A percentile compares a stretch with the other conserved stretches of the same genome.
Conservation (phyloP, 2,329 filamentous ascomycete genomes). For the Rhinocladiella similis region DNA sequence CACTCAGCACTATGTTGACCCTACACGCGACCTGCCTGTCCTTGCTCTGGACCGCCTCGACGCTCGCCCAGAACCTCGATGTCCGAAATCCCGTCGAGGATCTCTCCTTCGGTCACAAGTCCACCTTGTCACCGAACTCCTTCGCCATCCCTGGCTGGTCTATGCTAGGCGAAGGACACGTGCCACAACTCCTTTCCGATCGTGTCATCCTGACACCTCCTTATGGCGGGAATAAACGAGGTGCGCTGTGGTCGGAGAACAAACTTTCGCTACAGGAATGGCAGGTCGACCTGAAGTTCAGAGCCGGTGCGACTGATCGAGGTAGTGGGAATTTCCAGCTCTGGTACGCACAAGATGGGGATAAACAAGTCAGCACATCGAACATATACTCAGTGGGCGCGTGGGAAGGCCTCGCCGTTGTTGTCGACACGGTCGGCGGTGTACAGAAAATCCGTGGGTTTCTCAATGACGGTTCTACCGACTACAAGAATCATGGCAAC, state of each 20-base stretch:
- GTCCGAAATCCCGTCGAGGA: slow-evolving; percentile 25
- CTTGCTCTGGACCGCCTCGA: slow-evolving; percentile 14
- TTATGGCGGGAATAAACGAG: slow-evolving; percentile 79
- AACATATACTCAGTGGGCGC: slow-evolving; percentile 81
- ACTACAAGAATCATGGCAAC: slow-evolving; percentile 73
- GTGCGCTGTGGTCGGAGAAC: slow-evolving; percentile 75
- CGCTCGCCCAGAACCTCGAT: slow-evolving; percentile 13
- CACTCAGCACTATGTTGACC: slow-evolving; percentile 15
- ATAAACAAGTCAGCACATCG: slow-evolving; percentile 63
- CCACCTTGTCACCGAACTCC: slow-evolving; percentile 61
- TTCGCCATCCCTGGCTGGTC: slow-evolving; percentile 58
- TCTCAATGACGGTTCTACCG: slow-evolving; percentile 82
- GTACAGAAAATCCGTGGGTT: slow-evolving; percentile 81
- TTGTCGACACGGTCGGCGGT: slow-evolving; percentile 81
- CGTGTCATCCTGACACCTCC: slow-evolving; percentile 89
- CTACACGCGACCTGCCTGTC: slow-evolving; percentile 6
- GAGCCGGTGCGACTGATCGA: slow-evolving; percentile 80
- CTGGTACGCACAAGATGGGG: slow-evolving; percentile 78
- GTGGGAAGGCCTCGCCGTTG: slow-evolving; percentile 88
- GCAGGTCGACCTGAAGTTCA: slow-evolving; percentile 82
- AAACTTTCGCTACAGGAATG: slow-evolving; percentile 60
- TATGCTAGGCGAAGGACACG: slow-evolving; percentile 55
- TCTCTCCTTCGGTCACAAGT: slow-evolving; percentile 30
- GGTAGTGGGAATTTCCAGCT: slow-evolving; percentile 88
- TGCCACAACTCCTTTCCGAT: slow-evolving; percentile 72